Percentiles rank a stretch among this genome's conserved stretches.
phyloP scores from a whole-genome alignment of 176 grass and related monocot genomes.

The Hordeum vulgare region MorexV3_pseudomolecules_assembly NC_058523.1:414306807-414307306 shows the following conservation, averaged over 20 bases:
- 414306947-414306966: conserved; percentile 57
- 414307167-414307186: conserved; percentile 32
- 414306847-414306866: conserved; percentile 43
- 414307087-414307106: conserved; percentile 25
- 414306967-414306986: conserved; percentile 46
- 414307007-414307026: conserved; percentile 48
- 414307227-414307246: conserved; percentile 16
- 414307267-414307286: conserved; percentile 39
- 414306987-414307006: conserved; percentile 56
- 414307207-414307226: conserved; percentile 40
- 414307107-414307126: neutral
- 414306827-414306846: conserved; percentile 31
- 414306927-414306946: conserved; percentile 71
- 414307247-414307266: conserved; percentile 31
- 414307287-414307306: conserved; percentile 15
- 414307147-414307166: conserved; percentile 35
- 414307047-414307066: conserved; percentile 48
- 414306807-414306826: neutral
- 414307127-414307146: conserved; percentile 18
- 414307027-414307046: conserved; percentile 41
- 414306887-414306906: neutral
- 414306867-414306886: conserved; percentile 11
- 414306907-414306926: conserved; percentile 16
- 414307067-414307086: conserved; percentile 57
- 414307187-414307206: conserved; percentile 35